Conservation (phyloP, 352 stramenopile species). For the Globisporangium heterothallicum region DNA sequence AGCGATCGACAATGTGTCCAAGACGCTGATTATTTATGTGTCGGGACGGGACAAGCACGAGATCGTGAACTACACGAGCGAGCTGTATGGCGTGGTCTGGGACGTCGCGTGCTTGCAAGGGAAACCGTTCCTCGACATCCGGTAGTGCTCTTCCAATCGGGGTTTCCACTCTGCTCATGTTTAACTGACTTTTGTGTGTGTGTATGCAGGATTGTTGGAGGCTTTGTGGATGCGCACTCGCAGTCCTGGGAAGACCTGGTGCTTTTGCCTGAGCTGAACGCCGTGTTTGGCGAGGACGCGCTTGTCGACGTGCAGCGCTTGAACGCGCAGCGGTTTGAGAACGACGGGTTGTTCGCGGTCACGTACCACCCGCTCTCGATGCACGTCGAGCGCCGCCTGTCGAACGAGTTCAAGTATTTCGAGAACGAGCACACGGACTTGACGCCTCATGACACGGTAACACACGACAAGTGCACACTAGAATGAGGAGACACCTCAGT, state of each 20-base stretch:
- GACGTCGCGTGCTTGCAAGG: slow-evolving; percentile 46
- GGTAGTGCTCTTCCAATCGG: slow-evolving; percentile 17
- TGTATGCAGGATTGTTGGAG: slow-evolving; percentile 37
- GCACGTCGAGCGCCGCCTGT: slow-evolving; percentile 40
- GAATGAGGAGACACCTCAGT: too few species aligned
- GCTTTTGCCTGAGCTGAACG: slow-evolving; percentile 55
- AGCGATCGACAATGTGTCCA: slow-evolving; percentile 31
- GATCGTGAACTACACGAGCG: slow-evolving; percentile 70
- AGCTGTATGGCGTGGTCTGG: slow-evolving; percentile 73
- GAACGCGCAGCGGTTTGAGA: slow-evolving; percentile 57
- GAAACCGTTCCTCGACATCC: slow-evolving; percentile 63
- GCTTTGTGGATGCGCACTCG: slow-evolving; percentile 14
- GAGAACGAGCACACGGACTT: slow-evolving; percentile 60
- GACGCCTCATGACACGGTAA: slow-evolving; percentile 41
- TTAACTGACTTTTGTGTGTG: not conserved
- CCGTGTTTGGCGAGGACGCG: slow-evolving; percentile 58
- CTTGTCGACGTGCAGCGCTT: slow-evolving; percentile 58
- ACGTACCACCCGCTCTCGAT: slow-evolving; percentile 61
- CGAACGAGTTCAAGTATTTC: slow-evolving; percentile 61
- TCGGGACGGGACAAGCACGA: slow-evolving; percentile 46
- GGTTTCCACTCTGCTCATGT: not conserved
- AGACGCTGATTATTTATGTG: slow-evolving; percentile 60
- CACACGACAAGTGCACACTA: too few species aligned
- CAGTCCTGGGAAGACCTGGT: slow-evolving; percentile 60
- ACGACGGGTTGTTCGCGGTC: slow-evolving; percentile 46